phyloP scores from a whole-genome alignment of 2,329 filamentous ascomycete genomes.

The Thelonectria discophora region DNA sequence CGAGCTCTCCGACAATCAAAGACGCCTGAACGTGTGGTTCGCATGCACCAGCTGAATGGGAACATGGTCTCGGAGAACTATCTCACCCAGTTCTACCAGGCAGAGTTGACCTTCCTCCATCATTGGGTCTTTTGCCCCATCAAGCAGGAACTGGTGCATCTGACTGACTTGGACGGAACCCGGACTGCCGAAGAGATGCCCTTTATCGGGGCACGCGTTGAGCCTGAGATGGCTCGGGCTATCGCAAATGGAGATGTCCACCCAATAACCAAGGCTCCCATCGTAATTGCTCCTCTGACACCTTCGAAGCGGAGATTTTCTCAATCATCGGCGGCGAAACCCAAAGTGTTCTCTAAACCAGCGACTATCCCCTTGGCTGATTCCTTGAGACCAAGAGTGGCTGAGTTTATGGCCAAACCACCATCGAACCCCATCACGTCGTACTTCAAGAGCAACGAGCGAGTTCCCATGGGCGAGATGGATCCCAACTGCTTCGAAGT shows the following conservation, averaged over 20 bases:
- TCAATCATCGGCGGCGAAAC: too few relatives aligned
- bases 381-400: too few relatives aligned
- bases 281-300: constrained; percentile 53
- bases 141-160: constrained; percentile 74
- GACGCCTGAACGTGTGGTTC: constrained; percentile 81
- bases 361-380: too few relatives aligned
- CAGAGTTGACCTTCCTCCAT: constrained; percentile 91
- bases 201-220: constrained; percentile 81
- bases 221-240: constrained; percentile 72
- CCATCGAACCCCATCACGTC: constrained; percentile 61
- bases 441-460: constrained; percentile 61
- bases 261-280: constrained; percentile 83
- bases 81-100: constrained; percentile 80
- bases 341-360: too few relatives aligned
- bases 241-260: constrained; percentile 86
- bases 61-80: constrained; percentile 87
- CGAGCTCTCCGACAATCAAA: constrained; percentile 90
- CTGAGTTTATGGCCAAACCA: constrained; percentile 37
- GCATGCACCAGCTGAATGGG: constrained; percentile 87
- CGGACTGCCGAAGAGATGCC: constrained; percentile 75
- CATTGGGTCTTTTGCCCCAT: constrained; percentile 93
- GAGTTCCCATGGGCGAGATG: constrained; percentile 70
- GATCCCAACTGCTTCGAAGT: constrained; percentile 68
- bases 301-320: constrained; percentile 55
- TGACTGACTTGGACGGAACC: constrained; percentile 72